These are phyloP conservation scores for Puccinia brachypodii DNA, from an alignment of 1,284 basidiomycete species.

Conservation along the genomic window DNA sequence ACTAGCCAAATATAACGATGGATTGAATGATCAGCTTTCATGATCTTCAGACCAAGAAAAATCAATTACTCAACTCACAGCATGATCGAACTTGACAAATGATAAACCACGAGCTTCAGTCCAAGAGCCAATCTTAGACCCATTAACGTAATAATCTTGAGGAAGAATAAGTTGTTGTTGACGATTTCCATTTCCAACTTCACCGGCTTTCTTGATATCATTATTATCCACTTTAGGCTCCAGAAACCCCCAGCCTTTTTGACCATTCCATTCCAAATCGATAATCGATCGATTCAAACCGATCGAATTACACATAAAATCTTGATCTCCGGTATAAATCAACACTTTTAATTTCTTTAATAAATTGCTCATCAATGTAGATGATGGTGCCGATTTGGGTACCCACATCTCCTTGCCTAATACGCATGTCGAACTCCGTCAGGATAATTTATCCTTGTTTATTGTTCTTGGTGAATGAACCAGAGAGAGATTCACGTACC, in stretches of 20 bases:
- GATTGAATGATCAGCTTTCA: not conserved
- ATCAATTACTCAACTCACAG: not conserved
- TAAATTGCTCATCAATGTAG: conserved; percentile 75
- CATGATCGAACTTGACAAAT: conserved; percentile 63
- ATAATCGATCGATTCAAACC: conserved; percentile 41
- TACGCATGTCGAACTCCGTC: not conserved
- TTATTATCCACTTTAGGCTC: no score
- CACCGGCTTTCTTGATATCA: no score
- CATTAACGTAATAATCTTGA: conserved; percentile 73
- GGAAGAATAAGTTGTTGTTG: conserved; percentile 50
- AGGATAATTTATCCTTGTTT: not conserved
- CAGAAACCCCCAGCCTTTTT: conserved; percentile 69
- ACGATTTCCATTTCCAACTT: no score
- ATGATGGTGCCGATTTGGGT: conserved; percentile 67
- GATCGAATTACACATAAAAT: conserved; percentile 72
- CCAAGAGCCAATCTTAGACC: conserved; percentile 82
- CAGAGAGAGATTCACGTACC: conserved; percentile 60
- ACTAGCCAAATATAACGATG: conserved; percentile 36
- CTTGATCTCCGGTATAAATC: conserved; percentile 91
- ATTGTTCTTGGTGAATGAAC: not conserved
- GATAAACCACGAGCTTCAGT: conserved; percentile 80
- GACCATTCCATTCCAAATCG: conserved; percentile 18
- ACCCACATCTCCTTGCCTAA: conserved; percentile 24
- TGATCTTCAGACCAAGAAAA: not conserved
- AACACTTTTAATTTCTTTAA: conserved; percentile 77